Evolutionary conservation across 1,284 basidiomycete genomes (phyloP), one percentile per base, ranked within the genome.

Genomic region (Mycosarcoma maydis): DNA sequence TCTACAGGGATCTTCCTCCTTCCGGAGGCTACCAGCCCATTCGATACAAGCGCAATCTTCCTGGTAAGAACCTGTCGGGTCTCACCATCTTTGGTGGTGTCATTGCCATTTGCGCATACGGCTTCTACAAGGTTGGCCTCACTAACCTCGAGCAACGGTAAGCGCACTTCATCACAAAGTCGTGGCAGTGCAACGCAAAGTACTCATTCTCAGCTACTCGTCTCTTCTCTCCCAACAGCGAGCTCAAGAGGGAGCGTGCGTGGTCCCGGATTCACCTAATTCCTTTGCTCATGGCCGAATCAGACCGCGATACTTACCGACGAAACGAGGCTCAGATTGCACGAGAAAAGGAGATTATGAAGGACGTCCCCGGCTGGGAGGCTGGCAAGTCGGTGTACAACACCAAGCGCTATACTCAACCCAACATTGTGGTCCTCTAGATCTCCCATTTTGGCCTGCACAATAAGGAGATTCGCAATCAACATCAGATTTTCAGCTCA

Each of bases 261-360:
- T 98, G 95, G 95, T 92, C 94, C 66, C 88, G 95, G 71, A 95
- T 99, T 80, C 89, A 98, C 85, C 87, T 98, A 41, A 90, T 95
- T 37, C 95, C 95, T 16, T 83, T 98, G 20, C 68, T 83, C 14
- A 87, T 94, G 71, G 94, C 94, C 43, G 94, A 98, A 83, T 89
- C 90, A 14, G 94, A 98, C 85, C 89, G 95, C 58, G 93, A 95
- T 82, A 86, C 87, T 45, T 94, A 91, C 86, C 87, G 93, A 73
- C 87, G 93, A 47, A 85, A 89, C 77, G 86, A 90, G 77, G 93
- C 92, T n/a, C 88, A 89, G 43, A 45, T 90, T 56, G 89, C 85
- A 45, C 85, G 93, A 51, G 95, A 98, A 84, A 87, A 87, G 84
- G 90, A 89, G 85, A 92, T 98, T 80, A 98, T 98, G 94, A 92